These are phyloP conservation scores for Talaromyces ruber DNA, from an alignment of 495 filamentous ascomycete species.

Conservation along the genomic window DNA sequence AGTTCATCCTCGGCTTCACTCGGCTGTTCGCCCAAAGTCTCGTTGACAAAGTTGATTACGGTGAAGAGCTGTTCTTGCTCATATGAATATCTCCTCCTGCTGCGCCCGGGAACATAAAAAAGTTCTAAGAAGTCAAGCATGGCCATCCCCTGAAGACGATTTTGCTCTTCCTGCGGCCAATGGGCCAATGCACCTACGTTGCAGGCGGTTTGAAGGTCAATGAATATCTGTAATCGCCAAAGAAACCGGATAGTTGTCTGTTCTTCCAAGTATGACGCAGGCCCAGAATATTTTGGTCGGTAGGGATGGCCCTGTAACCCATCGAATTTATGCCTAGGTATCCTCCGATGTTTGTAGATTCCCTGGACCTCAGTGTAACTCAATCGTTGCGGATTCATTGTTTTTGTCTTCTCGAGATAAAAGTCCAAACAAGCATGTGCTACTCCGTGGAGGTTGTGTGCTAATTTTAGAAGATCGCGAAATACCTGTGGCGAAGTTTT, in stretches of 20 bases:
- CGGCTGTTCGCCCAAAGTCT: background rate
- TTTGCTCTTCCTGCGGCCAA: background rate
- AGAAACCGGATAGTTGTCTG: background rate
- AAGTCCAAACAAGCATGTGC: background rate
- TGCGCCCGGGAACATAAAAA: background rate
- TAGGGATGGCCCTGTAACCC: background rate
- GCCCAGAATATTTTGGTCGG: background rate
- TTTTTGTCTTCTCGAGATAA: background rate
- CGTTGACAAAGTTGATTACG: background rate
- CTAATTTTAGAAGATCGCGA: background rate
- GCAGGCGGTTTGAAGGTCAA: background rate
- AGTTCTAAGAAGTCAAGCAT: background rate
- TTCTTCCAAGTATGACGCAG: background rate
- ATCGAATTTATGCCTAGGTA: background rate
- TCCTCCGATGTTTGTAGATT: background rate
- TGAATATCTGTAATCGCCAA: background rate
- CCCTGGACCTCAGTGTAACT: background rate
- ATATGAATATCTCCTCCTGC: background rate
- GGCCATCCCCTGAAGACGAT: background rate
- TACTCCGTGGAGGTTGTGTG: background rate
- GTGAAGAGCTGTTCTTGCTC: background rate
- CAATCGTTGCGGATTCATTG: background rate
- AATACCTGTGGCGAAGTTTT: background rate
- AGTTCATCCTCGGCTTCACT: background rate
- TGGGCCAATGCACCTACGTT: background rate